Conservation (phyloP, 148 eudicot species). For the Fagopyrum tataricum region DNA sequence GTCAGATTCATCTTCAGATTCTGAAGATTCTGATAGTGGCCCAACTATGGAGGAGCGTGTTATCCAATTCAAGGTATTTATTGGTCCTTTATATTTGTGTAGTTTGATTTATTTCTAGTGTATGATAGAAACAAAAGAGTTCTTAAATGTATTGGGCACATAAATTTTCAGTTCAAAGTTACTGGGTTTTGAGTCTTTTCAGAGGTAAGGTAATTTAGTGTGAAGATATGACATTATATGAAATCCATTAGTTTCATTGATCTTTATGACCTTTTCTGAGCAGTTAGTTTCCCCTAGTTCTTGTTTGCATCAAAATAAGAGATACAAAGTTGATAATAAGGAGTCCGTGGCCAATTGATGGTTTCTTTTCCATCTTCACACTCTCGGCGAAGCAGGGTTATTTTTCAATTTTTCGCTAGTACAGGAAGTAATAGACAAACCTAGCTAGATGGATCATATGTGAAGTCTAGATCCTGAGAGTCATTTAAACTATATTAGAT, state of each 20-base stretch:
- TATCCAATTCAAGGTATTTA: constrained; percentile 75
- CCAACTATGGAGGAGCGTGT: constrained; percentile 81
- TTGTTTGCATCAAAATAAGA: not conserved
- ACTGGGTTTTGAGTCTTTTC: not conserved
- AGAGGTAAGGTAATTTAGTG: not conserved
- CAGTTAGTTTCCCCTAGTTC: not conserved
- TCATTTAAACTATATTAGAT: not conserved
- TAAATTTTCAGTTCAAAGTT: not conserved
- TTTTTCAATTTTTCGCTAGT: not conserved
- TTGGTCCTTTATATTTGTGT: not conserved
- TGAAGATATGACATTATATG: not conserved
- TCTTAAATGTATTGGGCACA: not conserved
- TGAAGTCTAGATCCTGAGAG: not conserved
- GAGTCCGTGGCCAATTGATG: not conserved
- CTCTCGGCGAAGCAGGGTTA: too few relatives aligned
- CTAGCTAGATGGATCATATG: too few relatives aligned
- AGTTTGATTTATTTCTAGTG: not conserved
- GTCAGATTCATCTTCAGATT: constrained; percentile 88
- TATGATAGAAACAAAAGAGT: not conserved
- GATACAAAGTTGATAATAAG: constrained; percentile 1
- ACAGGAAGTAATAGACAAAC: not conserved
- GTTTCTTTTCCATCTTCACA: not conserved
- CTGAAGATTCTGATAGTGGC: constrained; percentile 78
- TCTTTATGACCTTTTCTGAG: not conserved
- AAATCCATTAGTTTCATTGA: constrained; percentile 1